phyloP scores from a whole-genome alignment of 305 asterid genomes.

The Stenogyne calaminthoides region DNA sequence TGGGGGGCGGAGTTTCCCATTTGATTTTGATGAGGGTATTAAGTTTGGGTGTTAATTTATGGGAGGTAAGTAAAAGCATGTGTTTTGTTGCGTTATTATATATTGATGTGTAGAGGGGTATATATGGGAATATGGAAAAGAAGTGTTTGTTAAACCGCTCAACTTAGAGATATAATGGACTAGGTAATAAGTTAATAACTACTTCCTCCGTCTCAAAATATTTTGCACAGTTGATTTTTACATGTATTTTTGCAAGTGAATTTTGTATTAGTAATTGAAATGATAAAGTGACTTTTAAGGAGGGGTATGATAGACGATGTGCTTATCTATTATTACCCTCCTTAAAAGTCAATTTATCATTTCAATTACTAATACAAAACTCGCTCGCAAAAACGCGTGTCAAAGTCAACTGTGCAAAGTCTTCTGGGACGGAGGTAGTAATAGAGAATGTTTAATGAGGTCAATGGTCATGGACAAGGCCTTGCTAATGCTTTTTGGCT shows the following conservation, averaged over 20 bases:
- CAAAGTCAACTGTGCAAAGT: no score
- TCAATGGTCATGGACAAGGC: slow-evolving; percentile 1
- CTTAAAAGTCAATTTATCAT: no score
- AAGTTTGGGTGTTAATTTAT: not conserved
- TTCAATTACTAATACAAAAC: no score
- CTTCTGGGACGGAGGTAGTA: no score
- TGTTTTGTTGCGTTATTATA: slow-evolving; percentile 39
- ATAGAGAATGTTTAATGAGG: slow-evolving; percentile 32
- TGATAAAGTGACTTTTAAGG: no score
- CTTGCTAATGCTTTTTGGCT: not conserved
- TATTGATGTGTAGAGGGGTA: not conserved
- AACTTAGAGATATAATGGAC: slow-evolving; percentile 54
- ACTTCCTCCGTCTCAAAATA: no score
- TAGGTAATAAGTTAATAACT: slow-evolving; percentile 42
- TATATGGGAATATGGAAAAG: not conserved
- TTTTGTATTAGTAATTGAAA: no score
- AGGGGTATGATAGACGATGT: no score
- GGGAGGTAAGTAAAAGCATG: slow-evolving; percentile 35
- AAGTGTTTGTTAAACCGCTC: slow-evolving; percentile 84
- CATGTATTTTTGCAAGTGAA: no score
- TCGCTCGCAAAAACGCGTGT: no score
- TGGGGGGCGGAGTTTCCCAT: slow-evolving; percentile 70
- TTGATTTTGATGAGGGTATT: slow-evolving; percentile 12
- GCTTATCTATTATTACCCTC: no score
- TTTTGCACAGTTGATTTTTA: no score